A percentile compares a stretch with the other conserved stretches of the same genome.
phyloP scores from a whole-genome alignment of 2,329 filamentous ascomycete species.

The Macrophomina tecta region DNA sequence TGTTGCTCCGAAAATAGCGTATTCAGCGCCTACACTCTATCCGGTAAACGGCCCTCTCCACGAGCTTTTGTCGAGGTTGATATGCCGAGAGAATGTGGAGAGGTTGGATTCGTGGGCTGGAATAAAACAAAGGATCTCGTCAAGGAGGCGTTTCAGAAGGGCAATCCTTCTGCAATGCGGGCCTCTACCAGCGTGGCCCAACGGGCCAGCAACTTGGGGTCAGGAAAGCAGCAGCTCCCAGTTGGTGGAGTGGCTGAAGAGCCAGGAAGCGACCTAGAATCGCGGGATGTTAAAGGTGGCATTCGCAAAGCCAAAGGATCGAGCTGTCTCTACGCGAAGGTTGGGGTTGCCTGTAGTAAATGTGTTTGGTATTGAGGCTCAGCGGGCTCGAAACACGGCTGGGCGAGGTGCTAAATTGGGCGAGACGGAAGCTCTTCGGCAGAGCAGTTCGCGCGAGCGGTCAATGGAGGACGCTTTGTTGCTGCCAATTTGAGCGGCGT shows the following conservation, averaged over 20 bases:
- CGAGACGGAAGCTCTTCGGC: background rate
- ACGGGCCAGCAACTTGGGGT: conserved; percentile 53
- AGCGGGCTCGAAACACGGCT: background rate
- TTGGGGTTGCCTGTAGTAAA: background rate
- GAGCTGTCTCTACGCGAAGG: background rate
- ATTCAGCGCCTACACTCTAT: conserved; percentile 54
- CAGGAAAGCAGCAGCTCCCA: conserved; percentile 31
- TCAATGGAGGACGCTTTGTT: background rate
- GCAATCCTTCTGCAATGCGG: conserved; percentile 45
- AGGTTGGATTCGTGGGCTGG: conserved; percentile 44
- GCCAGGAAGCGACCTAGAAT: background rate
- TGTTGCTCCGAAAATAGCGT: conserved; percentile 38
- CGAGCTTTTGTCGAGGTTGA: conserved; percentile 37
- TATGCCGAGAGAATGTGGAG: conserved; percentile 39
- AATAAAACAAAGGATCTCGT: conserved; percentile 28
- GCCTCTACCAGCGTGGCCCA: conserved; percentile 47
- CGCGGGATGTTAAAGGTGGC: conserved; percentile 3
- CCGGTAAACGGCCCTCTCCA: conserved; percentile 53
- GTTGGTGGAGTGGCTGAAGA: conserved; percentile 8
- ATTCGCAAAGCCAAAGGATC: background rate
- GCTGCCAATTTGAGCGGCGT: conserved; percentile 1
- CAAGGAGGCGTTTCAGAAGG: conserved; percentile 31
- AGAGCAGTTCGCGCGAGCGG: background rate
- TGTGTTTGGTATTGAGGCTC: background rate
- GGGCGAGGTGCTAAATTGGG: conserved; percentile 11